phyloP scores from a whole-genome alignment of 1,284 basidiomycete genomes.

The Mycosarcoma maydis region DNA sequence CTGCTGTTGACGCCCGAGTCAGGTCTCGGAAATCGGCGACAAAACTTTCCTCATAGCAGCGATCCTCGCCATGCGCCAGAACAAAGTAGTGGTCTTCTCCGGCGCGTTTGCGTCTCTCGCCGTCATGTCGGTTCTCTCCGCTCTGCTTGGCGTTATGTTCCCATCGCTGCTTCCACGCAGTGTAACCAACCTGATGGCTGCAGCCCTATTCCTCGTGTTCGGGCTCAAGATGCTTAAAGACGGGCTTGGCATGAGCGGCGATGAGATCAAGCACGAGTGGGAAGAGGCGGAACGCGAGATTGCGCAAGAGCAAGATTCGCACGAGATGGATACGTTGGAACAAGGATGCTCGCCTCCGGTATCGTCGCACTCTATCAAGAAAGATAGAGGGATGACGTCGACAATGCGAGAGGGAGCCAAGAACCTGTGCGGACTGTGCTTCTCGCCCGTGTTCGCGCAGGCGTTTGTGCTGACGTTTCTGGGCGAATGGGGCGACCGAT shows the following conservation, averaged over 20 bases:
- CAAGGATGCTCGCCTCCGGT: constrained; percentile 9
- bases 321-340: constrained; percentile 71
- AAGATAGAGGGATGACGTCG: not conserved
- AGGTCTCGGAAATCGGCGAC: constrained; percentile 76
- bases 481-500: constrained; percentile 97
- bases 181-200: constrained; percentile 82
- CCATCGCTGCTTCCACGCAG: constrained; percentile 57
- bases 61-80: constrained; percentile 94
- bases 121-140: constrained; percentile 75
- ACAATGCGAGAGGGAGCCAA: constrained; percentile 74
- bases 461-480: constrained; percentile 94
- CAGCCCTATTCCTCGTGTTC: constrained; percentile 69
- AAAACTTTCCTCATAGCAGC: constrained; percentile 98
- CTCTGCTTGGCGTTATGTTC: constrained; percentile 61
- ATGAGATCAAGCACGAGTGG: constrained; percentile 74
- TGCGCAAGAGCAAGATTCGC: constrained; percentile 87
- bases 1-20: not conserved
- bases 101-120: constrained; percentile 88
- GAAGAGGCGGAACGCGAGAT: constrained; percentile 73
- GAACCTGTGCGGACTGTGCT: constrained; percentile 82
- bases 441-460: constrained; percentile 94
- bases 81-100: constrained; percentile 83
- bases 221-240: constrained; percentile 59
- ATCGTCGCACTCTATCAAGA: not conserved
- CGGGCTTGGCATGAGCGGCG: constrained; percentile 54